A percentile compares a stretch with the other conserved stretches of the same genome.
These are phyloP conservation scores for Pseudonectria buxi DNA, from an alignment of 2,329 filamentous ascomycete species.

Conservation along the genomic window DNA sequence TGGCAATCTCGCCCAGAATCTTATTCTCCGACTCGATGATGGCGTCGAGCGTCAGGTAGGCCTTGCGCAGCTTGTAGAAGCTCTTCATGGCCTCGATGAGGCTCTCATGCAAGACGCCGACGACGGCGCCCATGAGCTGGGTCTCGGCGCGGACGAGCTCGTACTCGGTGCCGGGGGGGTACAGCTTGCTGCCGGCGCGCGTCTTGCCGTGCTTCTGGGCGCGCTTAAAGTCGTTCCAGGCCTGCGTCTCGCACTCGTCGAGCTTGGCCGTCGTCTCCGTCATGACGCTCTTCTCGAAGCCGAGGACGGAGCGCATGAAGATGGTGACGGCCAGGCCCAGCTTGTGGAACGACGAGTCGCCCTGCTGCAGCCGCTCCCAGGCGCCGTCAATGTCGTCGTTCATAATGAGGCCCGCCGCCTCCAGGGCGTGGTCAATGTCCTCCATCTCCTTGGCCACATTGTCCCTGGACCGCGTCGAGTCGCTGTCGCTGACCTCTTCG, in stretches of 20 bases:
- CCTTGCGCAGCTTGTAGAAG: constrained; percentile 88
- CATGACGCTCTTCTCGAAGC: constrained; percentile 90
- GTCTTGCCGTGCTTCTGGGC: constrained; percentile 56
- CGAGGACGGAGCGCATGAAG: constrained; percentile 80
- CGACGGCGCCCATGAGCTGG: constrained; percentile 82
- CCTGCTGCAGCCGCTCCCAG: constrained; percentile 62
- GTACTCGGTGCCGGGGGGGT: constrained; percentile 80
- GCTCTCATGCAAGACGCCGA: constrained; percentile 86
- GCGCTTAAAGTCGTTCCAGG: constrained; percentile 68
- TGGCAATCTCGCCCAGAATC: constrained; percentile 18
- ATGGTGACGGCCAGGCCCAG: constrained; percentile 73
- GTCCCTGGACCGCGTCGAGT: constrained; percentile 11
- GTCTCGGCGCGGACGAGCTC: constrained; percentile 76
- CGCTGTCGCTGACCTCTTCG: constrained; percentile 26
- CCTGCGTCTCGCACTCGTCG: constrained; percentile 66
- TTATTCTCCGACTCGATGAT: constrained; percentile 70
- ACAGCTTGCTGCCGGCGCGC: constrained; percentile 44
- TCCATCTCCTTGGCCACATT: constrained; percentile 39
- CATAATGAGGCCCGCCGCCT: constrained; percentile 67
- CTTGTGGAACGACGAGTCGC: constrained; percentile 80
- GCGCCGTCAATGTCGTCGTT: constrained; percentile 86
- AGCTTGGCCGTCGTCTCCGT: constrained; percentile 69
- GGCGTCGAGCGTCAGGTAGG: constrained; percentile 72
- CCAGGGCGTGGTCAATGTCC: constrained; percentile 54
- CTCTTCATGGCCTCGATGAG: constrained; percentile 84